phyloP scores from a whole-genome alignment of 495 filamentous ascomycete species.

The Penicillium pancosmium region DNA sequence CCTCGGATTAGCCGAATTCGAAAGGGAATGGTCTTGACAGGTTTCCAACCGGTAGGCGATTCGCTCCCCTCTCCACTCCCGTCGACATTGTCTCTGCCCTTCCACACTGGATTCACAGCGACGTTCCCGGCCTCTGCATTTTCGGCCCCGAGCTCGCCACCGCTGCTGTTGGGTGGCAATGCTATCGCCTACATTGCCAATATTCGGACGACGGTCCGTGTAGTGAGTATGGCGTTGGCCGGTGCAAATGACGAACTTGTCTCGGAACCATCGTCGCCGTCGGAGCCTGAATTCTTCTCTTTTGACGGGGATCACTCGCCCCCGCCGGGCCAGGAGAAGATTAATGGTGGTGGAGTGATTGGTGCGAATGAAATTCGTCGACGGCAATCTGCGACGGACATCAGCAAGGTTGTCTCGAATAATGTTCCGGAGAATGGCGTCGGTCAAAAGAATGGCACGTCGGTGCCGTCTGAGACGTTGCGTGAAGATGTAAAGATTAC shows the following conservation, averaged over 20 bases:
- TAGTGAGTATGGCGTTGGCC: constrained; percentile 56
- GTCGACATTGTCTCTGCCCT: constrained; percentile 38
- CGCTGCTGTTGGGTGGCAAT: constrained; percentile 58
- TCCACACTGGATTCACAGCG: constrained; percentile 50
- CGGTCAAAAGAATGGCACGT: neutral
- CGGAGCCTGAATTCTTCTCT: constrained; percentile 63
- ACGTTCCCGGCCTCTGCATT: constrained; percentile 47
- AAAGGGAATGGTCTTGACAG: constrained; percentile 81
- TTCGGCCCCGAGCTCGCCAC: constrained; percentile 39
- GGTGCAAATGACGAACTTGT: constrained; percentile 31
- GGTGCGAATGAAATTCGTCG: constrained; percentile 1
- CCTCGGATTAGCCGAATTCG: constrained; percentile 56
- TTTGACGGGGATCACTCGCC: constrained; percentile 59
- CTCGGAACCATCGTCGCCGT: constrained; percentile 34
- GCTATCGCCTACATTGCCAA: constrained; percentile 86
- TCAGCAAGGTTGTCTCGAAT: constrained; percentile 28
- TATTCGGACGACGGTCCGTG: constrained; percentile 76
- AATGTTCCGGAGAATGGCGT: constrained; percentile 22
- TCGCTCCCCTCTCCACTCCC: constrained; percentile 28
- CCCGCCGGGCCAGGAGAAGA: constrained; percentile 33
- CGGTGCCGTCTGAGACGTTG: constrained; percentile 22
- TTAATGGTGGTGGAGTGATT: neutral
- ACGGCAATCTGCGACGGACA: constrained; percentile 22
- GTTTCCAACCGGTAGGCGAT: constrained; percentile 50
- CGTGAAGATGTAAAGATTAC: constrained; percentile 62